phyloP scores from a whole-genome alignment of 2,329 filamentous ascomycete species.

The Elsinoe arachidis region DNA sequence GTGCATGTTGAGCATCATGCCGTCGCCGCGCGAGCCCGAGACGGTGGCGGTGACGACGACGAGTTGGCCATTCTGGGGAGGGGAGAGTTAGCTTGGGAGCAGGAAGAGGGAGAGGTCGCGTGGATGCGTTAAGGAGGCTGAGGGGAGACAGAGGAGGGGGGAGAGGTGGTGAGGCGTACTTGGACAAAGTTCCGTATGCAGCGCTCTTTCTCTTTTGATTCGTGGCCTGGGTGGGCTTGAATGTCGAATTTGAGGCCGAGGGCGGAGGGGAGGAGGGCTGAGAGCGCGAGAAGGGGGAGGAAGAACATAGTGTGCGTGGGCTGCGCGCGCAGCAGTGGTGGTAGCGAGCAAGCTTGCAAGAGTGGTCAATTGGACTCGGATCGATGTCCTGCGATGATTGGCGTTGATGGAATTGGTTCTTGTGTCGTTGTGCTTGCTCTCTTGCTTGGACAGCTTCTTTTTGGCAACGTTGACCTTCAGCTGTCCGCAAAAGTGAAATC shows the following conservation, averaged over 20 bases:
- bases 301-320: constrained; percentile 17
- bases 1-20: constrained; percentile 88
- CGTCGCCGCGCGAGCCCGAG: constrained; percentile 79
- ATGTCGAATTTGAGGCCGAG: constrained; percentile 90
- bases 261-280: constrained; percentile 34
- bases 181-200: constrained; percentile 95
- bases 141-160: background rate
- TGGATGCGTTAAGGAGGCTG: background rate
- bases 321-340: constrained; percentile 1
- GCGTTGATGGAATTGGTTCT: no score
- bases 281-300: constrained; percentile 29
- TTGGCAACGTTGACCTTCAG: background rate
- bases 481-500: background rate
- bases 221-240: constrained; percentile 55
- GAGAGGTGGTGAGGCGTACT: background rate
- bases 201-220: constrained; percentile 60
- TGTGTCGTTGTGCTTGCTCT: no score
- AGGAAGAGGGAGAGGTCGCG: background rate
- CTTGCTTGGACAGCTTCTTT: background rate
- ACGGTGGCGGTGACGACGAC: constrained; percentile 91
- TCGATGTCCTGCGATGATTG: background rate
- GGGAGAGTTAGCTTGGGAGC: background rate
- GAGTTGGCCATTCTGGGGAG: constrained; percentile 61
- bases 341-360: background rate
- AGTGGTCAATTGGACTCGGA: background rate